These are phyloP conservation scores for Cerioporus squamosus DNA, from an alignment of 1,284 basidiomycete genomes.

Conservation along the genomic window DNA sequence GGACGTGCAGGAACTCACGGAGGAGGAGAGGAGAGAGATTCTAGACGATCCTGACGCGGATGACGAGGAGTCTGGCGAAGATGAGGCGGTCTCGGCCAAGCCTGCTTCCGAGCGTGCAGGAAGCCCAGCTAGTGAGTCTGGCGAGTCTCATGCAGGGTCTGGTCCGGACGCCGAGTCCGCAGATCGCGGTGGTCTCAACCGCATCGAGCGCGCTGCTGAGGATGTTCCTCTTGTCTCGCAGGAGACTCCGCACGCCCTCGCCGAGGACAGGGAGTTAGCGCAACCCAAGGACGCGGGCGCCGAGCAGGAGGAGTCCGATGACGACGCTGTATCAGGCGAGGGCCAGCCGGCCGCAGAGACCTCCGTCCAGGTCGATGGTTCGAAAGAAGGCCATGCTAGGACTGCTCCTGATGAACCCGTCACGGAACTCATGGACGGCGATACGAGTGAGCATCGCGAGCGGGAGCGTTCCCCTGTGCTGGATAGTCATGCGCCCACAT, in stretches of 20 bases:
- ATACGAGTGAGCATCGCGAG: not conserved
- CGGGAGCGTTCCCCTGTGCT: conserved; percentile 11
- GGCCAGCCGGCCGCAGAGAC: not conserved
- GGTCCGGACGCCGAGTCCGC: conserved; percentile 3
- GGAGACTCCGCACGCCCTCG: not conserved
- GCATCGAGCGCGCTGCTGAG: conserved; percentile 13
- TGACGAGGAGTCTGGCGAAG: not conserved
- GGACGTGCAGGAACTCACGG: not conserved
- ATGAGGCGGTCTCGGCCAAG: not conserved
- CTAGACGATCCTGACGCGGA: not conserved
- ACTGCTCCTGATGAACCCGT: not conserved
- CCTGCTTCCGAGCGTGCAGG: not conserved
- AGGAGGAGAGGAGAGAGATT: not conserved
- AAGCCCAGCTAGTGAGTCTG: not conserved
- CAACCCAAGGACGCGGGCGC: not conserved
- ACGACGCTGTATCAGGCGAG: not conserved
- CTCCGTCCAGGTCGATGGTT: not conserved
- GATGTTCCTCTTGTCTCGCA: conserved; percentile 18
- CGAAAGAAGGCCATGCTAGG: not conserved
- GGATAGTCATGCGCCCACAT: not conserved
- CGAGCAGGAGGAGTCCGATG: not conserved
- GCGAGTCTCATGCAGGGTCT: not conserved
- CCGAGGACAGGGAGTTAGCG: not conserved
- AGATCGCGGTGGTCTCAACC: conserved; percentile 9
- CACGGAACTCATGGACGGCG: not conserved